phyloP scores from a whole-genome alignment of 2,329 filamentous ascomycete species.

The Aciculosporium take region DNA sequence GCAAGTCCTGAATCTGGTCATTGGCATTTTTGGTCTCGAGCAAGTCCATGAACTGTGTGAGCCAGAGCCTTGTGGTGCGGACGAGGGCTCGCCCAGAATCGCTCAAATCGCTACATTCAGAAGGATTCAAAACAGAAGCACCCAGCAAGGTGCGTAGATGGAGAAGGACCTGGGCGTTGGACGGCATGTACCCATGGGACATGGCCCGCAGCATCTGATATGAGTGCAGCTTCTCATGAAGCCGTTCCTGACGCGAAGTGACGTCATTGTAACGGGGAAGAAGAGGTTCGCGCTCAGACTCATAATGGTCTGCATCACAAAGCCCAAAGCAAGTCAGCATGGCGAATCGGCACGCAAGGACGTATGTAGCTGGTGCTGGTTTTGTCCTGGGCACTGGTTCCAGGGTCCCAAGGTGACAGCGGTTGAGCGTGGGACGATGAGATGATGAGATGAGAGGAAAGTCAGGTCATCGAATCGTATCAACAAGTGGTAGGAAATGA shows the following conservation, averaged over 20 bases:
- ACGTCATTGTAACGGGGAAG: conserved; percentile 75
- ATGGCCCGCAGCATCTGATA: conserved; percentile 85
- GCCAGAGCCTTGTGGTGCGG: conserved; percentile 56
- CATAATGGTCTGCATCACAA: conserved; percentile 28
- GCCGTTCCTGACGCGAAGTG: conserved; percentile 58
- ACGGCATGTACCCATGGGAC: conserved; percentile 78
- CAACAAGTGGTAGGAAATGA: background rate
- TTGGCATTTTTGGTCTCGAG: conserved; percentile 66
- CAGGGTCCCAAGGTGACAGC: background rate
- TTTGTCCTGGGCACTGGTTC: background rate
- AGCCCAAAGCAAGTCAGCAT: conserved; percentile 54
- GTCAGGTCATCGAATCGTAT: background rate
- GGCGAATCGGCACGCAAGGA: background rate
- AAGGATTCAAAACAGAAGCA: conserved; percentile 61
- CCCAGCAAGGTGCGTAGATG: conserved; percentile 69
- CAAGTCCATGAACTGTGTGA: conserved; percentile 69
- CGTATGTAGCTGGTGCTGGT: background rate
- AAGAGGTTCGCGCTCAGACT: conserved; percentile 56
- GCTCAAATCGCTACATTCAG: conserved; percentile 51
- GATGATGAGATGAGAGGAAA: too few relatives aligned
- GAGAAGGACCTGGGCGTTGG: conserved; percentile 67
- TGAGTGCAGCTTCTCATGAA: conserved; percentile 81
- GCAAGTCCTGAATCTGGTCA: conserved; percentile 82
- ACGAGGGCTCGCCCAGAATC: conserved; percentile 61
- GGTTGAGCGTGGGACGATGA: background rate